A percentile compares a stretch with the other conserved stretches of the same genome.
Evolutionary conservation across 192 early-diverging fungal species (phyloP).

Genomic region (Mortierella antarctica): DNA sequence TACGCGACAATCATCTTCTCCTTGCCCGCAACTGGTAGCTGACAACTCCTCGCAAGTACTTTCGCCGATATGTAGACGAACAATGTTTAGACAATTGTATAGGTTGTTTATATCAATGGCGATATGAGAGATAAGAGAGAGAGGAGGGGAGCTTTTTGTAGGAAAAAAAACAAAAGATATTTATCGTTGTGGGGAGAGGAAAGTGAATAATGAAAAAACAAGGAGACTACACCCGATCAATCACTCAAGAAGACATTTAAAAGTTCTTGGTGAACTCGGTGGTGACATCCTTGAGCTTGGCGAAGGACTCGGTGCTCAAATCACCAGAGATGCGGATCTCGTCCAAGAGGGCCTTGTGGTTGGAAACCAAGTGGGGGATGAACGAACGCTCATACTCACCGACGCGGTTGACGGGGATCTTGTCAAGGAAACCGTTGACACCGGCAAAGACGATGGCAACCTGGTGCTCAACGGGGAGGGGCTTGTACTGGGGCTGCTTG

Average conservation of each 20-base stretch:
- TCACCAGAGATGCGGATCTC: conserved; percentile 90
- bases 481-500: conserved; percentile 99
- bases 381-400: conserved; percentile 94
- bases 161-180: background rate
- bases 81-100: too few relatives aligned
- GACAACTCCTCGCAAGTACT: too few relatives aligned
- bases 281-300: conserved; percentile 90
- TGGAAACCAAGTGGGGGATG: conserved; percentile 87
- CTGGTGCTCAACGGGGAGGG: conserved; percentile 96
- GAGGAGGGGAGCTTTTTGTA: too few relatives aligned
- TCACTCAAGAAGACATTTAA: background rate
- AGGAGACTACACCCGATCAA: background rate
- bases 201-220: background rate
- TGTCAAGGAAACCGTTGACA: conserved; percentile 99
- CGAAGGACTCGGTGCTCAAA: conserved; percentile 88
- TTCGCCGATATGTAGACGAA: too few relatives aligned
- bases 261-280: conserved; percentile 80
- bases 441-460: conserved; percentile 98
- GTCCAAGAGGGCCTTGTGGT: conserved; percentile 90
- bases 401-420: conserved; percentile 94
- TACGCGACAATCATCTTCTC: too few relatives aligned
- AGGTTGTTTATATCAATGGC: conserved; percentile 1
- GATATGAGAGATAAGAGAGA: conserved; percentile 4
- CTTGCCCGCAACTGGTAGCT: too few relatives aligned
- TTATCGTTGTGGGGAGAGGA: conserved; percentile 9